Evolutionary conservation across 1,284 basidiomycete genomes (phyloP), one percentile per base, ranked within the genome.

Genomic region (Ustilago loliicola): DNA sequence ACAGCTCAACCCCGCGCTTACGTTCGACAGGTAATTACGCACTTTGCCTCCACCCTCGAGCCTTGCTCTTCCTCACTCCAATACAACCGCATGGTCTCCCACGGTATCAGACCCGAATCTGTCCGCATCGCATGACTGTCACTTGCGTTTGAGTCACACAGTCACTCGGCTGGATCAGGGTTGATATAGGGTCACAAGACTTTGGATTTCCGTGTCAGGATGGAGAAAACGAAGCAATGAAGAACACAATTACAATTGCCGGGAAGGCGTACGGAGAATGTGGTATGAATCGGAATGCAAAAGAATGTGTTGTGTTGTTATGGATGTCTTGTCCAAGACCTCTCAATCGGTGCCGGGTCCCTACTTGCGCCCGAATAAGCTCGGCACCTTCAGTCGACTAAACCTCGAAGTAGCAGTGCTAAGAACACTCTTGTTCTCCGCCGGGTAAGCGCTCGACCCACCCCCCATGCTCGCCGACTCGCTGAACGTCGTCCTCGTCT

Each of bases 281-380:
- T 48, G 45, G 25, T 21, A 48, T 11, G 36, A 38, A 38, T 15
- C 36, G 36, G 45, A 48, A 42, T 27, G 23, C 25, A 25, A 34
- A 60, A 25, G 48, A n/a, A 21, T 45, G 40, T 45, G 17, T 57
- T 15, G 21, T 21, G 21, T 21, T 57, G 55, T 57, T 6, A 17
- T 48, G 32, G 21, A 29, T 25, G 11, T 51, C 21, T 25, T 29
- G 9, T 4, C 15, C 48, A 10, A 27, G 17, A 3, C 36, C 48
- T 29, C n/a, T n/a, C n/a, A n/a, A n/a, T n/a, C n/a, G n/a, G n/a
- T n/a, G n/a, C n/a, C n/a, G n/a, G n/a, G n/a, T 6, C 25, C 27
- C 29, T n/a, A 73, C 71, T 73, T 73, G 23, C 71, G 42, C 19
- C 65, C 71, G 13, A 73, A 73, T 32, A 73, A n/a, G 21, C 65